phyloP scores from a whole-genome alignment of 257 asterid genomes.

The Gentiana dahurica region DNA sequence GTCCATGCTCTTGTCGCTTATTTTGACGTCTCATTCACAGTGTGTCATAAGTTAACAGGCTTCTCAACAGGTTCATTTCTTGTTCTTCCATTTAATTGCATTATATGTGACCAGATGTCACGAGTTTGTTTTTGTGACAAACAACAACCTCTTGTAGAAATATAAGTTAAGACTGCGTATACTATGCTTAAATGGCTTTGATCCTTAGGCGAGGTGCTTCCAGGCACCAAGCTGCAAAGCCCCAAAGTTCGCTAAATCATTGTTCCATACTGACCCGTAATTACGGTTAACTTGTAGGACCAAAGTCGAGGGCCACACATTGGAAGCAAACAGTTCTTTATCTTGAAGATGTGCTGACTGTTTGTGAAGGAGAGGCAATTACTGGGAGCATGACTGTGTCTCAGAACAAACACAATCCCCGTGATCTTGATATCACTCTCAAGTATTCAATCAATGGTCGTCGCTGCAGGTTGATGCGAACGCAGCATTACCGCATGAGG shows the following conservation, averaged over 20 bases:
- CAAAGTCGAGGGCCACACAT: slow-evolving; percentile 83
- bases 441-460: slow-evolving; percentile 65
- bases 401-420: slow-evolving; percentile 88
- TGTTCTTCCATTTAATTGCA: neutral
- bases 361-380: slow-evolving; percentile 80
- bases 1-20: slow-evolving; percentile 94
- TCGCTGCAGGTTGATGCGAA: slow-evolving; percentile 53
- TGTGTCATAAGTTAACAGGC: slow-evolving; percentile 78
- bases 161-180: no score
- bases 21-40: slow-evolving; percentile 88
- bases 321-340: slow-evolving; percentile 96
- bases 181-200: no score
- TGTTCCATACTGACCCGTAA: neutral
- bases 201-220: no score
- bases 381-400: slow-evolving; percentile 63
- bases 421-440: slow-evolving; percentile 77
- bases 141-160: no score
- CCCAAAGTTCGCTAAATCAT: no score
- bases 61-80: slow-evolving; percentile 68
- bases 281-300: slow-evolving; percentile 33
- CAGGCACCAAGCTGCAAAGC: no score
- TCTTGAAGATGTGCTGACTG: slow-evolving; percentile 78
- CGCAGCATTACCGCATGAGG: slow-evolving; percentile 69
- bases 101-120: no score
- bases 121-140: no score